Conservation (phyloP, 306 rosid genomes). For the Fragaria nilgerrensis region DNA sequence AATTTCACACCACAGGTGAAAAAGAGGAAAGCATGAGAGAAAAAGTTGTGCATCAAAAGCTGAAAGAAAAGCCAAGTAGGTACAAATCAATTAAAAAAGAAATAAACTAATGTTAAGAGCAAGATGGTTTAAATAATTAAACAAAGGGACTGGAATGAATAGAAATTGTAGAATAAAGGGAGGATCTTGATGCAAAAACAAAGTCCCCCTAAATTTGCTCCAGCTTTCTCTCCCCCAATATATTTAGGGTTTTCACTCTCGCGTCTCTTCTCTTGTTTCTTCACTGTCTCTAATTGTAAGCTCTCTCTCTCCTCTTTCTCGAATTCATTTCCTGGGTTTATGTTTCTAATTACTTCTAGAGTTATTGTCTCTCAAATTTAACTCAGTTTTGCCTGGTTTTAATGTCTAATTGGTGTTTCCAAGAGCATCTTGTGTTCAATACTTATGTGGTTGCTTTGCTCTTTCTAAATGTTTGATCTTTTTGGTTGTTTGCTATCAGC, state of each 20-base stretch:
- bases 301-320: neutral
- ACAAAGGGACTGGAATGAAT: neutral
- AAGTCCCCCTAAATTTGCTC: constrained; percentile 13
- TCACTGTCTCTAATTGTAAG: constrained; percentile 20
- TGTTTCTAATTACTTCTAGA: neutral
- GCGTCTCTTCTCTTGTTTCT: constrained; percentile 12
- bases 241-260: constrained; percentile 38
- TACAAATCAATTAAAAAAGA: neutral
- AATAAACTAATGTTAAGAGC: neutral
- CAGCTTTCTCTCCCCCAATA: constrained; percentile 10
- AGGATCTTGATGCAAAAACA: constrained; percentile 31
- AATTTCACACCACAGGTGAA: neutral
- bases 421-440: neutral
- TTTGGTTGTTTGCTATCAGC: neutral
- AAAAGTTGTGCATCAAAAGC: neutral
- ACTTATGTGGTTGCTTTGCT: neutral
- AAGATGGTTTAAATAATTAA: neutral
- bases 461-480: neutral
- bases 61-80: neutral
- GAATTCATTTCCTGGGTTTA: neutral
- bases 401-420: neutral
- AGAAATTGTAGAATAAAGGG: constrained; percentile 6
- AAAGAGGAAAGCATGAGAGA: neutral
- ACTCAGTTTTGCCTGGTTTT: neutral
- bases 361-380: constrained; percentile 1